phyloP scores from a whole-genome alignment of 495 filamentous ascomycete species.

The Clohesyomyces aquaticus region DNA sequence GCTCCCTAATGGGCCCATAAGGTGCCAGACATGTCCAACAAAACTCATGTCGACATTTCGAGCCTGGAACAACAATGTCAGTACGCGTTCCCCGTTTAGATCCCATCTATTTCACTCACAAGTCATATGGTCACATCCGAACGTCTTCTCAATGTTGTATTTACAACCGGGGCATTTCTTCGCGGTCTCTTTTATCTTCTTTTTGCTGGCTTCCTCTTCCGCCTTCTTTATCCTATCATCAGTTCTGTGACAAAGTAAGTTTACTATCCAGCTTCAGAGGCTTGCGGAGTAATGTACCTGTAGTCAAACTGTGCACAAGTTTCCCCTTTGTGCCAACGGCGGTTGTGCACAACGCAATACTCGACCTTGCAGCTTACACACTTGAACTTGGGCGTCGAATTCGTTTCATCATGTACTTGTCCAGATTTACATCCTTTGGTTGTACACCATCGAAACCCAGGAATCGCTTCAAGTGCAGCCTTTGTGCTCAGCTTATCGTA shows the following conservation, averaged over 20 bases:
- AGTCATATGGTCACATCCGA: conserved; percentile 48
- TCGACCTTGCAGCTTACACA: conserved; percentile 46
- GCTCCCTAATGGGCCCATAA: conserved; percentile 18
- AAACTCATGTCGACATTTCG: conserved; percentile 44
- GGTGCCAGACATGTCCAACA: conserved; percentile 44
- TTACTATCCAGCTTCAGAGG: no score
- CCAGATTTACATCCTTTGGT: conserved; percentile 35
- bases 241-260: conserved; percentile 19
- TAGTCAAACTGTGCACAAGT: conserved; percentile 50
- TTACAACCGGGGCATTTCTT: conserved; percentile 46
- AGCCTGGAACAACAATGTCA: conserved; percentile 27
- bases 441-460: conserved; percentile 37
- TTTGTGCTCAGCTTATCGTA: conserved; percentile 34
- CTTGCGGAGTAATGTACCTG: conserved; percentile 10
- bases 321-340: conserved; percentile 48
- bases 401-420: conserved; percentile 29
- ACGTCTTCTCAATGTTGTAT: conserved; percentile 45
- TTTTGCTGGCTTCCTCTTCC: conserved; percentile 38
- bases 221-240: conserved; percentile 32
- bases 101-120: no score
- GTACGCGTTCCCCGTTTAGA: no score
- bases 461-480: conserved; percentile 31
- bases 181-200: conserved; percentile 34
- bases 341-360: conserved; percentile 48
- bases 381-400: conserved; percentile 35